Percentiles rank a stretch among this genome's conserved stretches.
phyloP scores from a whole-genome alignment of 1,139 yeast species.

The Suzukiozyma palmioleophila region DNA sequence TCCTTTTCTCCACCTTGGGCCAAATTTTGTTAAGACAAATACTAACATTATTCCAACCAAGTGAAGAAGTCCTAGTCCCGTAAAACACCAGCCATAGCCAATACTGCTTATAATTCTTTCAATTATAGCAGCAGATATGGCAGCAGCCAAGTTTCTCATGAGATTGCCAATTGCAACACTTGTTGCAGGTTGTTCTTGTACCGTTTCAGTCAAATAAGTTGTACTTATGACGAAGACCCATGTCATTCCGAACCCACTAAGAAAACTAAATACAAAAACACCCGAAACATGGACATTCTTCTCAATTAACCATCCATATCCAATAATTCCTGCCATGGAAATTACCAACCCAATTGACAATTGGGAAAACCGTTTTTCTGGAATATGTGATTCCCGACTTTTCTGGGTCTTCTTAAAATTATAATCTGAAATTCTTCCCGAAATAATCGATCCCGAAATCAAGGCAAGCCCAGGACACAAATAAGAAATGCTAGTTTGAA shows the following conservation, averaged over 20 bases:
- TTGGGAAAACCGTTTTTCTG: conserved; percentile 45
- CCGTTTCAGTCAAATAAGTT: conserved; percentile 52
- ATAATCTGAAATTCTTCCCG: conserved; percentile 49
- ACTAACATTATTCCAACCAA: conserved; percentile 27
- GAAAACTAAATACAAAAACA: conserved; percentile 40
- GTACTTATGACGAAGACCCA: conserved; percentile 58
- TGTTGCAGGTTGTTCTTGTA: conserved; percentile 50
- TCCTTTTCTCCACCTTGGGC: conserved; percentile 25
- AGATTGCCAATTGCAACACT: conserved; percentile 54
- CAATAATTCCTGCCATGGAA: conserved; percentile 43
- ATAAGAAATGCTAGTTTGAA: conserved; percentile 44
- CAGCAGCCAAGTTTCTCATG: conserved; percentile 54
- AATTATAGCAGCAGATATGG: conserved; percentile 48
- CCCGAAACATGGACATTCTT: conserved; percentile 38
- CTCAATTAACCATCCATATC: conserved; percentile 54
- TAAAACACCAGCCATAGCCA: conserved; percentile 60
- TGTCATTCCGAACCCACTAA: conserved; percentile 53
- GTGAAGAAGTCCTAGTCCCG: conserved; percentile 46
- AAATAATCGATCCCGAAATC: conserved; percentile 45
- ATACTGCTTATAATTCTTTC: conserved; percentile 34
- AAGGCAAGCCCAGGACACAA: conserved; percentile 53
- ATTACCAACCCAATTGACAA: conserved; percentile 45
- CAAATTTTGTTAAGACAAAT: conserved; percentile 19
- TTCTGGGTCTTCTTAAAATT: conserved; percentile 21
- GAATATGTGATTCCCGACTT: conserved; percentile 26